phyloP scores from a whole-genome alignment of 2,329 filamentous ascomycete genomes.

The Blumeria hordei region DNA sequence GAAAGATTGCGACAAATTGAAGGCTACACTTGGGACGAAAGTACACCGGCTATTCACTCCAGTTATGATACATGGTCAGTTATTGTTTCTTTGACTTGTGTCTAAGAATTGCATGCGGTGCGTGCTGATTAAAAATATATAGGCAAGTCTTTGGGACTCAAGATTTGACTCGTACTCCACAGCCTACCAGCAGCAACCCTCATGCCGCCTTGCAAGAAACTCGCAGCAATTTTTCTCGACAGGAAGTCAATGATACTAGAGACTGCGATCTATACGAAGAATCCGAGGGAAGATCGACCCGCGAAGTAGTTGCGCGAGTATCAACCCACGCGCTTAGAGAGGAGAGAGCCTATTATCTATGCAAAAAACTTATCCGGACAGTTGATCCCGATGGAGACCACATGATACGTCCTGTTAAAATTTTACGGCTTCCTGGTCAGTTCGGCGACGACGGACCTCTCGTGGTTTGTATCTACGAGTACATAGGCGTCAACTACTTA shows the following conservation, averaged over 20 bases:
- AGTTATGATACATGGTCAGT: slow-evolving; percentile 71
- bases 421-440: slow-evolving; percentile 44
- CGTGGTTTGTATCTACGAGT: slow-evolving; percentile 58
- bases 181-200: slow-evolving; percentile 4
- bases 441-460: slow-evolving; percentile 44
- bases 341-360: slow-evolving; percentile 68
- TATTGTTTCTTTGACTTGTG: background rate
- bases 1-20: slow-evolving; percentile 49
- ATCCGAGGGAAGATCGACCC: background rate
- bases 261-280: slow-evolving; percentile 1
- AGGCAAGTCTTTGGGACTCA: slow-evolving; percentile 40
- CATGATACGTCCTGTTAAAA: slow-evolving; percentile 58
- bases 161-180: slow-evolving; percentile 12
- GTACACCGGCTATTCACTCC: slow-evolving; percentile 30
- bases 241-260: slow-evolving; percentile 3
- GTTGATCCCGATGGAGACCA: slow-evolving; percentile 51
- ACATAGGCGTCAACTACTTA: slow-evolving; percentile 51
- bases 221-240: background rate
- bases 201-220: background rate
- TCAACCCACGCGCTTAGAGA: slow-evolving; percentile 63
- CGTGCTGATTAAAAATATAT: background rate
- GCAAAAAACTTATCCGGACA: slow-evolving; percentile 43
- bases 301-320: slow-evolving; percentile 47
- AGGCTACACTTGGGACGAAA: slow-evolving; percentile 56
- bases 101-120: too few species aligned